A percentile compares a stretch with the other conserved stretches of the same genome.
phyloP scores from a whole-genome alignment of 2,329 filamentous ascomycete species.

The Cordyceps fumosorosea region DNA sequence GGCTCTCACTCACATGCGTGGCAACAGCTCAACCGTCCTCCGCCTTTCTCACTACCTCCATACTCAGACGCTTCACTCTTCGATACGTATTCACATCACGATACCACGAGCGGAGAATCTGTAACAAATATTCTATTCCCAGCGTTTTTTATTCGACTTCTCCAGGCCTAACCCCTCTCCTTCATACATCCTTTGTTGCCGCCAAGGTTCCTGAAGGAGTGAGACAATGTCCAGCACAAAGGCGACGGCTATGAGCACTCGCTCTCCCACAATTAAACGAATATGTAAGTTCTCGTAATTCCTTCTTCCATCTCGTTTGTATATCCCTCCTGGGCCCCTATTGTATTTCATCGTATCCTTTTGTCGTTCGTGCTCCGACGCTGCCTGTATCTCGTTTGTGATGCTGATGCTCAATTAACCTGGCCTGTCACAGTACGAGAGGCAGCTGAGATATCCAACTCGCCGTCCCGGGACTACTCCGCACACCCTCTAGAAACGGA shows the following conservation, averaged over 20 bases:
- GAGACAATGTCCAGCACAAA: constrained; percentile 9
- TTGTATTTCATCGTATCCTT: not conserved
- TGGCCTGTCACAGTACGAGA: constrained; percentile 62
- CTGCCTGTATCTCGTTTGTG: not conserved
- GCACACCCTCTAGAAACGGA: constrained; percentile 81
- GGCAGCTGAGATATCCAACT: constrained; percentile 74
- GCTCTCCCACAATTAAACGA: constrained; percentile 77
- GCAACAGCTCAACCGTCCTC: not conserved
- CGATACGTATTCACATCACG: not conserved
- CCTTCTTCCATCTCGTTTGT: not conserved
- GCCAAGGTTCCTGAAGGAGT: not conserved
- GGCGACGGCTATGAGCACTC: constrained; percentile 47
- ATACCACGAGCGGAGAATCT: not conserved
- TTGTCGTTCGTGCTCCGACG: not conserved
- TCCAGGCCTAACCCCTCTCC: not conserved
- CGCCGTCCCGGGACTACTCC: constrained; percentile 78
- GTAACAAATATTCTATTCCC: not conserved
- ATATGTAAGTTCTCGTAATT: constrained; percentile 47
- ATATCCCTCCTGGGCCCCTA: not conserved
- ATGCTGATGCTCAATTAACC: not conserved
- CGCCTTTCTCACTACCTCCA: not conserved
- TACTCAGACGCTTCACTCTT: not conserved
- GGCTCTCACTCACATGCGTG: constrained; percentile 1
- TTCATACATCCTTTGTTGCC: not conserved
- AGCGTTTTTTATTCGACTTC: not conserved